phyloP scores from a whole-genome alignment of 768 basidiomycete genomes.

The Suillus variegatus region DNA sequence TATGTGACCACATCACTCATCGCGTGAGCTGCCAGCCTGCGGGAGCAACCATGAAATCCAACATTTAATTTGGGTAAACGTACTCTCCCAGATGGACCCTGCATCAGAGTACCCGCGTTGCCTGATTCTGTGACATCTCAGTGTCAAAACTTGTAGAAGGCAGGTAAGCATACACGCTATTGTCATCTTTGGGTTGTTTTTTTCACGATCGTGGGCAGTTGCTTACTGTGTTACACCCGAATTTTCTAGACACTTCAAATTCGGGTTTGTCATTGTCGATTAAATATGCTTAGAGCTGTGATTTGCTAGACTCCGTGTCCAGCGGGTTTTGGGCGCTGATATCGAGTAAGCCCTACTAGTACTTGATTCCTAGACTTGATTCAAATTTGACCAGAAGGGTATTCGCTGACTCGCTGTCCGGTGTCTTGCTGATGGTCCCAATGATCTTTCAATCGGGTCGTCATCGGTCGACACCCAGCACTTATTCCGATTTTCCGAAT shows the following conservation, averaged over 20 bases:
- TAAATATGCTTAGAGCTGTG: not conserved
- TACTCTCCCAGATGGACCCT: too few species aligned
- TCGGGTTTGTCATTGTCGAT: not conserved
- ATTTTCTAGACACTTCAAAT: not conserved
- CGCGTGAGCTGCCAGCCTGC: too few species aligned
- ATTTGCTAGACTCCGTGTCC: not conserved
- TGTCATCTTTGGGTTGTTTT: not conserved
- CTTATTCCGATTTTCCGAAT: not conserved
- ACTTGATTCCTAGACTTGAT: not conserved
- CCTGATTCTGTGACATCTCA: not conserved
- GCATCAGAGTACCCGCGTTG: not conserved
- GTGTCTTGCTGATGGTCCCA: too few species aligned
- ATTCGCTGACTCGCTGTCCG: not conserved
- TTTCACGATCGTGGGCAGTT: slow-evolving; percentile 8
- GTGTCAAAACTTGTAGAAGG: not conserved
- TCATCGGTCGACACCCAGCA: not conserved
- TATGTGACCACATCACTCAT: not conserved
- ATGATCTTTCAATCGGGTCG: not conserved
- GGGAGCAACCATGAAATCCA: too few species aligned
- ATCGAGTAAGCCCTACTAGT: not conserved
- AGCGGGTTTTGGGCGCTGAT: not conserved
- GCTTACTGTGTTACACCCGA: not conserved
- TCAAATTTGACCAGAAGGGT: not conserved
- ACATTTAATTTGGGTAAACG: too few species aligned
- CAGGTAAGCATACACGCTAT: not conserved